Base-by-base conservation (phyloP, 169 alveolate species). In the Cryptosporidium xiaoi region DNA sequence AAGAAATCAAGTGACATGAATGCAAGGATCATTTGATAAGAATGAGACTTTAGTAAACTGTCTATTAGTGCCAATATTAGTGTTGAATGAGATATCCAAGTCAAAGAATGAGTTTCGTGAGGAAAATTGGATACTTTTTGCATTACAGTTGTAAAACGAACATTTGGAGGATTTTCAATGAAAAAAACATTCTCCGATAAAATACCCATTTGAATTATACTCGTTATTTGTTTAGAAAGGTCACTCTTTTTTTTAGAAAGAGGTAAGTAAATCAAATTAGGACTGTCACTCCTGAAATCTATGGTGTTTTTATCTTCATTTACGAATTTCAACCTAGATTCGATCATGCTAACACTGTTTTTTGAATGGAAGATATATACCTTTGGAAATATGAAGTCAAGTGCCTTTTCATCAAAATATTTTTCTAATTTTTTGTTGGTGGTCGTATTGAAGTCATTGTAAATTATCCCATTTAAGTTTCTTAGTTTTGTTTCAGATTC, bases 21-120 rank as follows among this genome's bases (percentile, higher is more conserved):
- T 4, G 85, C 40, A 34, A 77, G 20, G 20, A 60, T 40, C n/a
- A 77, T 60, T 31, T 58, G 69, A 15, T 58, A 62, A 60, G 77
- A 20, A 31, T 77, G 85, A 29, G 77, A 58, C 33, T 51, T 77
- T 29, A 77, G 13, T 1, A 77, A 10, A 16, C 33, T 48, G 18
- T 77, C 85, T 3, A 58, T 13, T 1, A 77, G 58, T 13, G 65
- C 29, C 50, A 77, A 60, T 2, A 77, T 24, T 5, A 77, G 27
- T 24, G 85, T 77, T 10, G 69, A 20, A 29, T 77, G 62, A 7
- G 85, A 58, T 24, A 77, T 48, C 85, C 85, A 77, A 27, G 62
- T 46, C n/a, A 58, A 27, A 18, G 71, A 40, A 29, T 44, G 48
- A n/a, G 55, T 40, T 24, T 77, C 71, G 40, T 44, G 44, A 1